These are phyloP conservation scores for Fomitopsis schrenkii DNA, from an alignment of 1,284 basidiomycete species.

Conservation along the genomic window DNA sequence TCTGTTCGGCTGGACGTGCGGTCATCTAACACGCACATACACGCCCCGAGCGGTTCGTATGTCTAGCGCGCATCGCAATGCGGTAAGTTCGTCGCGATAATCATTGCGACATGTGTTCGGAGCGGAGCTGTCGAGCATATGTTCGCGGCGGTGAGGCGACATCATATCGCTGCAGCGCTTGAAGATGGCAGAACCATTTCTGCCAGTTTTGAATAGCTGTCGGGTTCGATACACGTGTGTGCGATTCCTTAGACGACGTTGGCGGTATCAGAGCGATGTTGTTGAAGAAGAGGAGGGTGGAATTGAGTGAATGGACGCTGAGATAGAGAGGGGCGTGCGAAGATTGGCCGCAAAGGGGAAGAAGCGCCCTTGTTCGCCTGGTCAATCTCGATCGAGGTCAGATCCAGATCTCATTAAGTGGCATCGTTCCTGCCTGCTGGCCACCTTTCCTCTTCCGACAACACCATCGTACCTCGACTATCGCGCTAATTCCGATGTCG, in stretches of 20 bases:
- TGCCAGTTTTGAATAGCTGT: background rate
- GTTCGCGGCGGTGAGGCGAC: background rate
- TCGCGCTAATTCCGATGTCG: too few species aligned
- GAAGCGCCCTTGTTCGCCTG: background rate
- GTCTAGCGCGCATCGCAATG: too few species aligned
- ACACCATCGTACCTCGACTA: background rate
- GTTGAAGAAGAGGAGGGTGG: background rate
- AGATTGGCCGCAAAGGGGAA: background rate
- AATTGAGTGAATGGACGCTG: background rate
- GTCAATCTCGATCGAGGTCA: background rate
- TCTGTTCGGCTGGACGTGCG: too few species aligned
- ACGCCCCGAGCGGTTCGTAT: too few species aligned
- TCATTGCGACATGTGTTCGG: too few species aligned
- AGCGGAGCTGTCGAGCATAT: background rate
- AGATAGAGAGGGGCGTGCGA: background rate
- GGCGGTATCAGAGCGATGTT: background rate
- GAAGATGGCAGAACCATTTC: background rate
- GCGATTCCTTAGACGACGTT: background rate
- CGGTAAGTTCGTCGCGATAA: too few species aligned
- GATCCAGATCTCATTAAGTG: background rate
- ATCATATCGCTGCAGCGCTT: background rate
- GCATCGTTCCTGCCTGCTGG: background rate
- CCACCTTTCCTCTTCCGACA: background rate
- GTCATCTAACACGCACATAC: too few species aligned
- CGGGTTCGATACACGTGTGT: background rate